Evolutionary conservation across 2,329 filamentous ascomycete species (phyloP), one percentile per base, ranked within the genome.

Genomic region (Paecilomyces sp.): DNA sequence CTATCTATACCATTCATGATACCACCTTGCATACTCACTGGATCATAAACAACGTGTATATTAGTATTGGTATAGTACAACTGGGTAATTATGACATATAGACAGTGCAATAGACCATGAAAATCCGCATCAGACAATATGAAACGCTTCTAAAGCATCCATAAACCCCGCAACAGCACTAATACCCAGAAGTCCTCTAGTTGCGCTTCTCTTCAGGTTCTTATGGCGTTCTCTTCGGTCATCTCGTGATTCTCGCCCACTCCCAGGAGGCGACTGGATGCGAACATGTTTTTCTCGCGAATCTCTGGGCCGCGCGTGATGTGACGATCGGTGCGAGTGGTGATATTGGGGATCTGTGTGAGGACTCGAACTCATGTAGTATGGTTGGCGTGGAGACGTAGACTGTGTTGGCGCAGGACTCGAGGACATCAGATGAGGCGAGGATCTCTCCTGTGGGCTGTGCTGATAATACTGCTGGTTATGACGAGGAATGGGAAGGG

Each of bases 141-240:
- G 41, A 15, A 76, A 69, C 2, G 69, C 70, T 57, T 76, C 74
- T 52, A 77, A 59, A n/a, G 74, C 74, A 65, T 75, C 71, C 63
- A 77, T 65, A 58, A 76, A 74, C 11, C 73, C 73, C 5, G 72
- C 72, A 58, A 75, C 71, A 13, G 74, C 74, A 15, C 71, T 71
- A 24, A 71, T 70, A 2, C 73, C 74, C 6, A 70, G 65, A 28
- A 76, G 57, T 2, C 73, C 73, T 36, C 70, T 70, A 7, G 73
- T 73, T 41, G 74, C 73, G 50, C 66, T 70, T 34, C 74, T 67
- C 52, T 67, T 68, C 13, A 74, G 57, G 55, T 68, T 65, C 28
- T 68, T 70, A 41, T 70, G 69, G 5, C 68, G 59, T 18, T 65
- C 41, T 18, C 18, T 47, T 9, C n/a, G n/a, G 7, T 22, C 63